phyloP scores from a whole-genome alignment of 2,329 filamentous ascomycete species.

The Penicillium aurantiogriseum region DNA sequence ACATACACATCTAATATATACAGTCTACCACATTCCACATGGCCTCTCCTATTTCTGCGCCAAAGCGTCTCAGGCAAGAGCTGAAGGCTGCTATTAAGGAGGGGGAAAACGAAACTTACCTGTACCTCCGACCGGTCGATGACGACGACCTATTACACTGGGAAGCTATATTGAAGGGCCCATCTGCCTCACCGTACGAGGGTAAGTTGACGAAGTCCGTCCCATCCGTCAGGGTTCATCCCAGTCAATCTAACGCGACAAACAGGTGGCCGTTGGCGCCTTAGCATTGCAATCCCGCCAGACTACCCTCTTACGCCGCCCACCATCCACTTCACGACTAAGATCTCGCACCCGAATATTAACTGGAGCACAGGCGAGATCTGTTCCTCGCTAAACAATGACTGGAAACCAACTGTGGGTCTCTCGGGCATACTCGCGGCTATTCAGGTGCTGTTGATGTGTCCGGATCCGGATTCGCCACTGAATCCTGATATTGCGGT shows the following conservation, averaged over 20 bases:
- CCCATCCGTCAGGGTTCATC: background rate
- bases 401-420: too few relatives aligned
- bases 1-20: background rate
- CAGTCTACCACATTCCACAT: conserved; percentile 14
- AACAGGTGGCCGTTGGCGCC: conserved; percentile 74
- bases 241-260: background rate
- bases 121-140: conserved; percentile 56
- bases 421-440: conserved; percentile 57
- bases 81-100: conserved; percentile 60
- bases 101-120: conserved; percentile 39
- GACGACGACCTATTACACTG: conserved; percentile 60
- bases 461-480: conserved; percentile 48
- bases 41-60: conserved; percentile 34
- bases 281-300: conserved; percentile 71
- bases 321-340: conserved; percentile 75
- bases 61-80: conserved; percentile 56
- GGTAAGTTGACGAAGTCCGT: conserved; percentile 37
- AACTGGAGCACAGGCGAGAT: conserved; percentile 77
- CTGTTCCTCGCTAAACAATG: conserved; percentile 39
- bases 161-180: conserved; percentile 61
- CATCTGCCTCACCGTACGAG: conserved; percentile 60
- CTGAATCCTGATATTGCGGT: conserved; percentile 51
- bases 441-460: conserved; percentile 48
- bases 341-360: conserved; percentile 81
- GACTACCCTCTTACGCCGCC: conserved; percentile 80